phyloP scores from a whole-genome alignment of 1,139 yeast species.

The Taiozyma sp. region DNA sequence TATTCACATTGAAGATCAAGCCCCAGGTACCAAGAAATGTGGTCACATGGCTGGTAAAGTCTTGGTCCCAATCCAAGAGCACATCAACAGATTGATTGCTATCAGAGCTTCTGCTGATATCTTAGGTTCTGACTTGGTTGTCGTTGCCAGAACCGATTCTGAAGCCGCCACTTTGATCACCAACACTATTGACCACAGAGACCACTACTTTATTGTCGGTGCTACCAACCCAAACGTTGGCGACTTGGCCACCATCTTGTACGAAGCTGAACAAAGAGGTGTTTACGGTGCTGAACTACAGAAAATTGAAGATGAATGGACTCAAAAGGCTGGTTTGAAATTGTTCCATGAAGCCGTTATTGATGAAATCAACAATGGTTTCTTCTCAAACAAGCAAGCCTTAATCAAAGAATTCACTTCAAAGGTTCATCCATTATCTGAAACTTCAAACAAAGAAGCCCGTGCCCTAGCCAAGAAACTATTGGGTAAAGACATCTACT shows the following conservation, averaged over 20 bases:
- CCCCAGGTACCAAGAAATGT: slow-evolving; percentile 98
- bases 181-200: slow-evolving; percentile 91
- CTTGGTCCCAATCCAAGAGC: slow-evolving; percentile 95
- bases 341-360: slow-evolving; percentile 89
- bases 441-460: slow-evolving; percentile 77
- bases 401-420: slow-evolving; percentile 64
- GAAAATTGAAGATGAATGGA: slow-evolving; percentile 80
- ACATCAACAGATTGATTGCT: slow-evolving; percentile 88
- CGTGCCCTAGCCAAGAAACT: slow-evolving; percentile 70
- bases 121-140: slow-evolving; percentile 78
- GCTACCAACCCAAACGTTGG: slow-evolving; percentile 79
- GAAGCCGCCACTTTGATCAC: slow-evolving; percentile 96
- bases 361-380: slow-evolving; percentile 68
- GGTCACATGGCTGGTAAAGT: slow-evolving; percentile 98
- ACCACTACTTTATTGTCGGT: slow-evolving; percentile 90
- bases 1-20: slow-evolving; percentile 97
- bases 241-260: slow-evolving; percentile 67
- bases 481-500: slow-evolving; percentile 80
- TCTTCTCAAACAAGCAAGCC: slow-evolving; percentile 55
- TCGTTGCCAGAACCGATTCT: slow-evolving; percentile 94
- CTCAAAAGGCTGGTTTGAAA: slow-evolving; percentile 76
- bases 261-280: slow-evolving; percentile 76
- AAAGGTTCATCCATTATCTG: slow-evolving; percentile 70
- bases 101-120: slow-evolving; percentile 96
- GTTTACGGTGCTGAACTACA: slow-evolving; percentile 67